Conservation (phyloP, 2,329 filamentous ascomycete species). For the Pseudogymnoascus sp. region DNA sequence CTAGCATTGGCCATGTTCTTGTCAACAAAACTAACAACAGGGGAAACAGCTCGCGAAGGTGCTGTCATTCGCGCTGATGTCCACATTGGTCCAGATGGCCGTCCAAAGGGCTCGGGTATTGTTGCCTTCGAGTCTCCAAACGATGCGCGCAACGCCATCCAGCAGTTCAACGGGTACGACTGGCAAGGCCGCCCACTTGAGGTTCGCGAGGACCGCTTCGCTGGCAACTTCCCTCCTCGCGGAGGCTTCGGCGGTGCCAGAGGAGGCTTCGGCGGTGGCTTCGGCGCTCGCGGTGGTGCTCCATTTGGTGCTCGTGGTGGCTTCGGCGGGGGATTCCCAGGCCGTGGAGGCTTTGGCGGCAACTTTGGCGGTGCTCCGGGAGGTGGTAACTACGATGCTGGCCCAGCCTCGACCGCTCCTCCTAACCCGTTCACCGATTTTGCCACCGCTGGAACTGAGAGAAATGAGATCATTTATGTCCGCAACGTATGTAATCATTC, state of each 20-base stretch:
- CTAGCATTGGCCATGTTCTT: conserved; percentile 22
- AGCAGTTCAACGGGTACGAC: conserved; percentile 97
- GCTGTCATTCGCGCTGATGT: conserved; percentile 91
- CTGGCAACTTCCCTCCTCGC: conserved; percentile 45
- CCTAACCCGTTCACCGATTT: conserved; percentile 93
- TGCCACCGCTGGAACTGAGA: conserved; percentile 78
- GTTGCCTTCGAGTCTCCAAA: conserved; percentile 93
- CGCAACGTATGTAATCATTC: conserved; percentile 68
- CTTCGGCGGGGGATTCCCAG: conserved; percentile 44
- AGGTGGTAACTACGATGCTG: conserved; percentile 21
- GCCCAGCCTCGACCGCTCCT: conserved; percentile 43
- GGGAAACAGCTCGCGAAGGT: conserved; percentile 50
- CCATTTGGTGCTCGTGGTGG: conserved; percentile 51
- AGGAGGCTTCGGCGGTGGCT: conserved; percentile 43
- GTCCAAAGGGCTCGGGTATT: conserved; percentile 93
- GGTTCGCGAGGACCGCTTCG: conserved; percentile 93
- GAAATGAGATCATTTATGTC: conserved; percentile 80
- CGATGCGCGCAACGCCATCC: conserved; percentile 90
- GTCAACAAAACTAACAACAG: conserved; percentile 12
- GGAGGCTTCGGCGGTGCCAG: conserved; percentile 36
- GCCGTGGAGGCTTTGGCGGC: conserved; percentile 39
- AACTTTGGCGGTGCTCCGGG: conserved; percentile 34
- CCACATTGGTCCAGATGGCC: conserved; percentile 81
- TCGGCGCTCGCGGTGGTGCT: conserved; percentile 50
- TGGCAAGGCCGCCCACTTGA: conserved; percentile 93